Evolutionary conservation across 495 filamentous ascomycete species (phyloP), one percentile per base, ranked within the genome.

Genomic region (Trichocladium uniseriatum): DNA sequence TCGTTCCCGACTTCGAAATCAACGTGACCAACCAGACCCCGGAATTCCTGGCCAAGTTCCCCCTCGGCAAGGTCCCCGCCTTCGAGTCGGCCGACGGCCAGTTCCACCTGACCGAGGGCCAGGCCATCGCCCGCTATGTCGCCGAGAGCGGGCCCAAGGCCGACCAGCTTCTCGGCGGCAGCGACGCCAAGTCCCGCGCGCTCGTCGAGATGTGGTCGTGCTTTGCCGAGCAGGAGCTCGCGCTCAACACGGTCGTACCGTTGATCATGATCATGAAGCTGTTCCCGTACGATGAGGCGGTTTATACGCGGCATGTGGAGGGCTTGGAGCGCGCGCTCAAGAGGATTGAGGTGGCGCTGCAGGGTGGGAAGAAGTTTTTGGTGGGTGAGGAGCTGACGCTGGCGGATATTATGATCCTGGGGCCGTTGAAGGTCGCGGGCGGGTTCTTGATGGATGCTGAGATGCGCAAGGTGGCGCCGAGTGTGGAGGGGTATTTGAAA

Each of bases 21-120:
- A 49, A 54, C 52, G 62, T 67, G 19, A 75, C 69, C 58, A 81
- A 79, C 67, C 52, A 51, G 14, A 64, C 66, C 14, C 69, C 72
- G 6, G 72, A 73, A 2, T 81, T 72, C 67, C 62, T 77, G 20
- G 53, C 75, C 67, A 83, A 82, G 57, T 83, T 81, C 66, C 78
- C 79, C 14, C 46, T 75, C 19, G 79, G 79, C 61, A 81, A 81
- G 49, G 73, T 80, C 16, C 79, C 79, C 34, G 72, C 71, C 39
- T 76, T 81, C 59, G 72, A 76, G 52, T 66, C 60, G 41, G 63
- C 75, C 43, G 75, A 80, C 53, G 79, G 78, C 38, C 40, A 24
- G 13, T 65, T 74, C 53, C 49, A 18, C 49, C 52, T 81, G 35
- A 56, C 71, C 56, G 79, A 81, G 51, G 70, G 71, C 43, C 67